phyloP scores from a whole-genome alignment of 176 grass and related monocot genomes.

The Carex cristatella region DNA sequence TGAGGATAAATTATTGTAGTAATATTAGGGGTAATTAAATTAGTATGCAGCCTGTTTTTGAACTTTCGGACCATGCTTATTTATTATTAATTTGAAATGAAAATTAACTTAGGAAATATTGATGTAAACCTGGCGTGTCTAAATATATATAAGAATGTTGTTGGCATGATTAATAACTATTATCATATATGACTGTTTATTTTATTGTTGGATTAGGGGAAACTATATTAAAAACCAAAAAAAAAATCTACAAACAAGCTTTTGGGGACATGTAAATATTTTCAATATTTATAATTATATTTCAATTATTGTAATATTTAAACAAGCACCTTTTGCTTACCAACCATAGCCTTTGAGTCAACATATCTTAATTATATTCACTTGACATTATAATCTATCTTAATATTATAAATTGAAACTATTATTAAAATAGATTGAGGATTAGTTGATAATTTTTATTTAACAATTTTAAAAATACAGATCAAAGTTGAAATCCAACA shows the following conservation, averaged over 20 bases:
- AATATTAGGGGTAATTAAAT: background rate
- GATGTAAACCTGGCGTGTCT: too few species aligned
- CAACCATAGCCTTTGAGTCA: background rate
- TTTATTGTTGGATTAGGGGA: background rate
- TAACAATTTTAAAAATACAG: too few species aligned
- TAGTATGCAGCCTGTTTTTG: too few species aligned
- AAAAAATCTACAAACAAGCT: background rate
- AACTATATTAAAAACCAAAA: too few species aligned
- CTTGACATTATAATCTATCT: background rate
- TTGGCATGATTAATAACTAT: background rate
- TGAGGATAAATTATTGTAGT: background rate
- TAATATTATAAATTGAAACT: background rate
- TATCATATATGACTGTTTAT: background rate
- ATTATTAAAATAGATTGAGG: background rate
- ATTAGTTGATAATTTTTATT: too few species aligned
- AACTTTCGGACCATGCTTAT: too few species aligned
- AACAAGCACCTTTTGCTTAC: background rate
- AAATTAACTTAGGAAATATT: too few species aligned
- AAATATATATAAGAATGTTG: background rate
- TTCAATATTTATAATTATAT: background rate
- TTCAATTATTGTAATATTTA: background rate
- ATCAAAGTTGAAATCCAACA: too few species aligned
- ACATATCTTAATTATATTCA: background rate
- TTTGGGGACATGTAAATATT: background rate
- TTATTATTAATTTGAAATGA: too few species aligned